A percentile compares a stretch with the other conserved stretches of the same genome.
Evolutionary conservation across 2,329 filamentous ascomycete species (phyloP).

Genomic region (Cladobotryum mycophilum): DNA sequence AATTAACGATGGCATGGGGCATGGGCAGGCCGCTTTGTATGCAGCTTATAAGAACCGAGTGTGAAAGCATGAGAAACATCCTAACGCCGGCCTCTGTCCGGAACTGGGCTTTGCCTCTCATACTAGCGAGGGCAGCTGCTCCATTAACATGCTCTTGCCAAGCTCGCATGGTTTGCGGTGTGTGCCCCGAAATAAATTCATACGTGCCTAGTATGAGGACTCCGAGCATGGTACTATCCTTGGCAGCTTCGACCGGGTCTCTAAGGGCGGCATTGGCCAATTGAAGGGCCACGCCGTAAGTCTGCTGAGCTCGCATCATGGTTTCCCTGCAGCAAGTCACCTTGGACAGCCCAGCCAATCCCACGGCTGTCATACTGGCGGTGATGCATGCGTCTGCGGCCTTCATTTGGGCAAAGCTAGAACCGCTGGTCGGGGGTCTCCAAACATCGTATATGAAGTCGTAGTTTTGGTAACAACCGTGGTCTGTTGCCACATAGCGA

Average conservation of each 20-base stretch:
- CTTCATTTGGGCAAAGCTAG: slow-evolving; percentile 25
- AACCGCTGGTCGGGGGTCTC: slow-evolving; percentile 35
- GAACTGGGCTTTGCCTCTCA: slow-evolving; percentile 44
- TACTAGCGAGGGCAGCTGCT: slow-evolving; percentile 42
- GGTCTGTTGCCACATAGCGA: slow-evolving; percentile 41
- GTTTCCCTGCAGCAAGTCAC: slow-evolving; percentile 35
- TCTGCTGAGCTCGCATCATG: slow-evolving; percentile 42
- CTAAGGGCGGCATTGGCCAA: slow-evolving; percentile 45
- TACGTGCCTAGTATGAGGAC: slow-evolving; percentile 50
- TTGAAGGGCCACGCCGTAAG: slow-evolving; percentile 46
- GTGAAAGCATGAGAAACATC: slow-evolving; percentile 50
- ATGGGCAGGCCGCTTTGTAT: slow-evolving; percentile 43
- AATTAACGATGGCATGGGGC: slow-evolving; percentile 40
- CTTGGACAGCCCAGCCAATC: slow-evolving; percentile 45
- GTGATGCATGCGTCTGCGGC: slow-evolving; percentile 31
- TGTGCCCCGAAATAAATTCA: slow-evolving; percentile 45
- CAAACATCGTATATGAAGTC: slow-evolving; percentile 49
- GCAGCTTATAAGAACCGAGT: slow-evolving; percentile 46
- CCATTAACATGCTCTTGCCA: slow-evolving; percentile 50
- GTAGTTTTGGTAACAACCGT: slow-evolving; percentile 44
- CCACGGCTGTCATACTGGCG: slow-evolving; percentile 49
- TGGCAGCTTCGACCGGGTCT: slow-evolving; percentile 36
- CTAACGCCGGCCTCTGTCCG: slow-evolving; percentile 37
- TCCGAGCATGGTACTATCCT: slow-evolving; percentile 46
- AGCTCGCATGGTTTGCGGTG: slow-evolving; percentile 39